Percentiles rank a stretch among this genome's conserved stretches.
These are phyloP conservation scores for Sordariomycetes sp. DNA, from an alignment of 2,329 filamentous ascomycete species.

Conservation along the genomic window DNA sequence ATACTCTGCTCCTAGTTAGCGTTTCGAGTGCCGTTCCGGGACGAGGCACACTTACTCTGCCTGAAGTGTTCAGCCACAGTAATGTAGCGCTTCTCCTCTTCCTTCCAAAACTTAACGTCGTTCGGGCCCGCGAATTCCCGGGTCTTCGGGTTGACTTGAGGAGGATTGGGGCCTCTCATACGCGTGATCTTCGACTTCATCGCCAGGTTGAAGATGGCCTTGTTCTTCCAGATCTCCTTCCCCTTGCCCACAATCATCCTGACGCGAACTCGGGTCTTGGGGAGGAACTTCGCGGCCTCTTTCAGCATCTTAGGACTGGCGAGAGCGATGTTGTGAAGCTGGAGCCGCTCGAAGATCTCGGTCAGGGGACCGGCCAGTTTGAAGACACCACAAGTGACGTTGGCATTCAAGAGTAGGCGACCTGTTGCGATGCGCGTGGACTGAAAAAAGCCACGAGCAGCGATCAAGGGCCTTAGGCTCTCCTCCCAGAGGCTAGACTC, in stretches of 20 bases:
- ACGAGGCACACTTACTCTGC: conserved; percentile 23
- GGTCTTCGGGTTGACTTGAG: conserved; percentile 11
- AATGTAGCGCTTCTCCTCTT: conserved; percentile 16
- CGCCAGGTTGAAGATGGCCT: conserved; percentile 19
- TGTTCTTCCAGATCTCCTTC: conserved; percentile 17
- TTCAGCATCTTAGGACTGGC: conserved; percentile 10
- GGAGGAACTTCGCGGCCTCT: conserved; percentile 24
- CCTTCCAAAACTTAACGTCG: conserved; percentile 20
- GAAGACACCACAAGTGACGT: conserved; percentile 46
- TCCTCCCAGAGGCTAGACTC: conserved; percentile 10
- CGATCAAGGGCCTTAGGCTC: conserved; percentile 19
- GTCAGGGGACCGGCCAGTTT: conserved; percentile 25
- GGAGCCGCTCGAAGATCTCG: conserved; percentile 18
- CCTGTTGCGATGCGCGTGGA: conserved; percentile 44
- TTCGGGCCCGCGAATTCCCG: conserved; percentile 20
- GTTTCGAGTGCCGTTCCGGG: not conserved
- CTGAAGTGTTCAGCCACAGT: conserved; percentile 35
- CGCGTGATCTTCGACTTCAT: conserved; percentile 11
- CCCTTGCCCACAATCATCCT: conserved; percentile 19
- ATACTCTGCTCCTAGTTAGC: conserved; percentile 27
- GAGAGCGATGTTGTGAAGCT: not conserved
- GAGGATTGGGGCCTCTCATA: conserved; percentile 9
- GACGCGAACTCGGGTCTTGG: conserved; percentile 26
- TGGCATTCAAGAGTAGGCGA: conserved; percentile 43
- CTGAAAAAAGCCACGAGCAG: conserved; percentile 46